phyloP scores from a whole-genome alignment of 179 eudicot species.

The Spinacia oleracea region DNA sequence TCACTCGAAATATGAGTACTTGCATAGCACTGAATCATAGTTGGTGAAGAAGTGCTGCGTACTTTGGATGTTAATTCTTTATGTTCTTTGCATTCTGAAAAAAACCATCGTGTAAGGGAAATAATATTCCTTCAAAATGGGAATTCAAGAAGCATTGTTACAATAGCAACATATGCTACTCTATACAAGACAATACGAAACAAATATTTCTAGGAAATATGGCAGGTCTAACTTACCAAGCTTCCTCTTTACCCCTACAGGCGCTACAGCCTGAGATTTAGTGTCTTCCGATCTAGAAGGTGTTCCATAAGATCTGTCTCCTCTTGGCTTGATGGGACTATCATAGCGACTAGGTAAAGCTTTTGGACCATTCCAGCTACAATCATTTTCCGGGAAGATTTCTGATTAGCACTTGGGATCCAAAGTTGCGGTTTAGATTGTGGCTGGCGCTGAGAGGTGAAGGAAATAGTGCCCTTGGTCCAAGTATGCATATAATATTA shows the following conservation, averaged over 20 bases:
- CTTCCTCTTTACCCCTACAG: conserved; percentile 62
- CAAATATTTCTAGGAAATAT: conserved; percentile 14
- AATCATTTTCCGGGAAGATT: conserved; percentile 37
- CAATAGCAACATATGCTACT: neutral
- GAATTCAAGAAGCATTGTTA: neutral
- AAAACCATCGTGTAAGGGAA: conserved; percentile 13
- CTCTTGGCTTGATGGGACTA: conserved; percentile 39
- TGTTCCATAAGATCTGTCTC: conserved; percentile 37
- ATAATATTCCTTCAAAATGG: neutral
- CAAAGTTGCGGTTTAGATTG: conserved; percentile 60
- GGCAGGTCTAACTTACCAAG: conserved; percentile 46
- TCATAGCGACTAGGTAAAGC: conserved; percentile 30
- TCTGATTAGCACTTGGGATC: conserved; percentile 46
- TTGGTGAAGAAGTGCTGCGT: conserved; percentile 59
- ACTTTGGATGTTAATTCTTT: conserved; percentile 61
- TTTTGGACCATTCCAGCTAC: conserved; percentile 36
- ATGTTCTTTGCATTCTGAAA: conserved; percentile 71
- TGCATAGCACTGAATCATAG: conserved; percentile 53
- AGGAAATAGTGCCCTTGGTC: too few species aligned
- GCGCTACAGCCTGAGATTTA: conserved; percentile 36
- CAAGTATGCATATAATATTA: too few species aligned
- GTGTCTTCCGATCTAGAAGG: conserved; percentile 39
- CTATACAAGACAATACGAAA: conserved; percentile 15
- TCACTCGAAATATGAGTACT: conserved; percentile 62
- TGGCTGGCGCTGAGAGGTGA: conserved; percentile 37